Conservation (phyloP, 306 rosid genomes). For the Vigna mungo region DNA sequence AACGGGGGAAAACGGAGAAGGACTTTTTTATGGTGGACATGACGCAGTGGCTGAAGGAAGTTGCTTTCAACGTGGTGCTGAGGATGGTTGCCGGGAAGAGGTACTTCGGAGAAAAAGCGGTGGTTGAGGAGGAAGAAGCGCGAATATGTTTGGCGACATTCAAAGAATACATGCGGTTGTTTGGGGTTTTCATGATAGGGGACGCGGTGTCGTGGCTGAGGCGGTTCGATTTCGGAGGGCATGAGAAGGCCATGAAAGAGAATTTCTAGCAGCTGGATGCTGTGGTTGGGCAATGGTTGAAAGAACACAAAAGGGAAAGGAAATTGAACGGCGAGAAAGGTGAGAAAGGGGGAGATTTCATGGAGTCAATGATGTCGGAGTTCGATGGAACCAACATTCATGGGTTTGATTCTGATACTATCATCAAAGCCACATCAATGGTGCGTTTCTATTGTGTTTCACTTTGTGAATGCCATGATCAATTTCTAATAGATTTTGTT, state of each 20-base stretch:
- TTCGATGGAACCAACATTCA: slow-evolving; percentile 35
- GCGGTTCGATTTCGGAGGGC: slow-evolving; percentile 39
- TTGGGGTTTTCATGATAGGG: slow-evolving; percentile 8
- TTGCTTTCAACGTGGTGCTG: slow-evolving; percentile 27
- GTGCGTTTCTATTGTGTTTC: background rate
- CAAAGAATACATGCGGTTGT: slow-evolving; percentile 30
- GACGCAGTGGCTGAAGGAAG: slow-evolving; percentile 29
- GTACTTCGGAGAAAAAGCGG: slow-evolving; percentile 5
- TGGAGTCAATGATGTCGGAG: slow-evolving; percentile 35
- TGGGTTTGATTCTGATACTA: slow-evolving; percentile 36
- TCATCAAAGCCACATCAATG: slow-evolving; percentile 36
- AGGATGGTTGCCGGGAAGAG: slow-evolving; percentile 39
- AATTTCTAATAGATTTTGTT: no score
- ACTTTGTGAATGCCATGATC: background rate
- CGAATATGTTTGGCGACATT: slow-evolving; percentile 14
- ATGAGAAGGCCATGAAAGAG: slow-evolving; percentile 30
- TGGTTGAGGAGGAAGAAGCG: slow-evolving; percentile 8
- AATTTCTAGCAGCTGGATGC: slow-evolving; percentile 11
- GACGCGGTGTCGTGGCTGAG: slow-evolving; percentile 36
- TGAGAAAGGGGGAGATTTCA: slow-evolving; percentile 8
- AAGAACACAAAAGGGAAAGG: background rate
- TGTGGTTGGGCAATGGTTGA: background rate
- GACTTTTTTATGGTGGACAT: background rate
- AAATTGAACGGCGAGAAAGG: background rate
- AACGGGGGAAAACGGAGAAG: background rate